Conservation (phyloP, 1,284 basidiomycete species). For the Fomitopsis betulina region DNA sequence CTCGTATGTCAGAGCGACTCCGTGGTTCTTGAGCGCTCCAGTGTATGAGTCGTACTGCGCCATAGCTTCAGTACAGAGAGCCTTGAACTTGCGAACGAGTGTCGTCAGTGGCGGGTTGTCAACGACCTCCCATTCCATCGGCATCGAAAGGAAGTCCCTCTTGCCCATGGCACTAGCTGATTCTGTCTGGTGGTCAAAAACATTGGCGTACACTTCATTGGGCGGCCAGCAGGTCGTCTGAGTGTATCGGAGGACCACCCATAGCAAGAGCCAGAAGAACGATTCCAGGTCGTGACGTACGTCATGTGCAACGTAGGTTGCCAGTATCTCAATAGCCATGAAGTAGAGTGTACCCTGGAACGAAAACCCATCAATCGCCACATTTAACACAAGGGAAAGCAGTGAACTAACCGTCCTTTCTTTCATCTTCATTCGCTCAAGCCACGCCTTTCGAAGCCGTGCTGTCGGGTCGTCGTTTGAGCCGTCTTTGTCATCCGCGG, state of each 20-base stretch:
- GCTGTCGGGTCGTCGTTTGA: no score
- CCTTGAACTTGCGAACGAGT: not conserved
- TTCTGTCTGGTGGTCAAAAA: not conserved
- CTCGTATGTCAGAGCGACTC: not conserved
- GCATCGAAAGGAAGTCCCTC: not conserved
- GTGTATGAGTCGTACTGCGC: not conserved
- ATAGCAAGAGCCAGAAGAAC: constrained; percentile 1
- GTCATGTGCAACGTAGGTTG: not conserved
- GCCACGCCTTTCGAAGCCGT: not conserved
- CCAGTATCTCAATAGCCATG: not conserved
- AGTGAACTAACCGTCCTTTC: not conserved
- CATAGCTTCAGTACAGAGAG: not conserved
- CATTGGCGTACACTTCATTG: not conserved
- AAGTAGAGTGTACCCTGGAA: not conserved
- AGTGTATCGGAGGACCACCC: not conserved
- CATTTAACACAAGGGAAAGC: no score
- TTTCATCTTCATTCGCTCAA: not conserved
- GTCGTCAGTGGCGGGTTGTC: not conserved
- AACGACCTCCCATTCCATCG: not conserved
- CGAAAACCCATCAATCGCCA: no score
- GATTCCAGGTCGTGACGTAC: not conserved
- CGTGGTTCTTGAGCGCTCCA: no score
- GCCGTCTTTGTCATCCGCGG: not conserved
- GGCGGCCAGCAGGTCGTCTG: not conserved
- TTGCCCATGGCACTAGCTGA: not conserved